A percentile compares a stretch with the other conserved stretches of the same genome.
Conservation (phyloP, 352 stramenopile genomes). For the Phytophthora fragariaefolia region DNA sequence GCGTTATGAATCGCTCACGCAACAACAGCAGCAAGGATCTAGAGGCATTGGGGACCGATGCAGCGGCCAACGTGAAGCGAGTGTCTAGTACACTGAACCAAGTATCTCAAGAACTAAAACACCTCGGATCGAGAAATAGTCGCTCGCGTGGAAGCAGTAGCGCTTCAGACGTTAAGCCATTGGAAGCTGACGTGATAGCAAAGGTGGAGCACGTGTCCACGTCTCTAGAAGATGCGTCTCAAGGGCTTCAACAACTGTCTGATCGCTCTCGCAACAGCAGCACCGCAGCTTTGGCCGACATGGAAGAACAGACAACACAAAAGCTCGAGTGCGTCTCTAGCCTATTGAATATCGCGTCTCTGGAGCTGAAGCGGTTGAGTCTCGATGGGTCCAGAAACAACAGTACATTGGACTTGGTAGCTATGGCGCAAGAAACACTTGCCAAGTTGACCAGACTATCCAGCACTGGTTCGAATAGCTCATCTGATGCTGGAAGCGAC, state of each 20-base stretch:
- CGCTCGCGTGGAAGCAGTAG: slow-evolving; percentile 21
- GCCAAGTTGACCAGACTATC: slow-evolving; percentile 20
- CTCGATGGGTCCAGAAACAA: slow-evolving; percentile 37
- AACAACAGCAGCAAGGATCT: slow-evolving; percentile 31
- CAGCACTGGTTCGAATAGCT: slow-evolving; percentile 8
- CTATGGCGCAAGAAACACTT: slow-evolving; percentile 32
- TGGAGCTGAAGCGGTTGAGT: slow-evolving; percentile 49
- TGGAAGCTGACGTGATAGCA: slow-evolving; percentile 21
- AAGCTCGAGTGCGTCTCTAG: slow-evolving; percentile 34
- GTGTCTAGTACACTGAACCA: slow-evolving; percentile 39
- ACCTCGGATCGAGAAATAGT: slow-evolving; percentile 37
- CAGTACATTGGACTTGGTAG: slow-evolving; percentile 28
- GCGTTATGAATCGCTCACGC: slow-evolving; percentile 23
- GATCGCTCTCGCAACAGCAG: slow-evolving; percentile 27
- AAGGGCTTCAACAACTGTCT: slow-evolving; percentile 45
- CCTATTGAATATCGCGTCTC: slow-evolving; percentile 48
- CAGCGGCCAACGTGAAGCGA: slow-evolving; percentile 26
- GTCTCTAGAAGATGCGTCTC: slow-evolving; percentile 46
- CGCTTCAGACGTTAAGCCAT: slow-evolving; percentile 10
- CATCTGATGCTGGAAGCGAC: slow-evolving; percentile 7
- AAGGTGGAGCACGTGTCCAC: slow-evolving; percentile 24
- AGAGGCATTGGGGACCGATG: slow-evolving; percentile 15
- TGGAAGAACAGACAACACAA: slow-evolving; percentile 30
- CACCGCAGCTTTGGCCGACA: slow-evolving; percentile 10
- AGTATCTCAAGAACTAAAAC: slow-evolving; percentile 50